A percentile compares a stretch with the other conserved stretches of the same genome.
phyloP scores from a whole-genome alignment of 805 yeast genomes.

The Wickerhamiella qilinensis region DNA sequence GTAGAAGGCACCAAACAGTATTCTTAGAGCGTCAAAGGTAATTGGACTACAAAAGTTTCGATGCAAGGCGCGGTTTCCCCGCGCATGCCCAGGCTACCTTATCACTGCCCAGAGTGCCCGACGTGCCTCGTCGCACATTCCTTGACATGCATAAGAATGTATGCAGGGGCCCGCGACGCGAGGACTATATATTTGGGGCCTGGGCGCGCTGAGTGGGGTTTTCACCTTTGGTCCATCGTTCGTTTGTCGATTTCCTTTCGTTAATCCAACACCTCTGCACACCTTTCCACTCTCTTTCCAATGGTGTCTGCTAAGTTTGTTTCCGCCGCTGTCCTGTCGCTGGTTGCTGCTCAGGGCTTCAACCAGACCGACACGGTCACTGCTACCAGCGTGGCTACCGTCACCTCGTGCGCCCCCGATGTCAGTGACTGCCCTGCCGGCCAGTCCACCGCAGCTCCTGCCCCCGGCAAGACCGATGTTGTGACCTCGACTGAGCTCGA shows the following conservation, averaged over 20 bases:
- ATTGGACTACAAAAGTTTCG: too few species aligned
- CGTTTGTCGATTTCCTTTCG: not conserved
- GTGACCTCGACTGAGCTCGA: conserved; percentile 26
- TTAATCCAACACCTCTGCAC: not conserved
- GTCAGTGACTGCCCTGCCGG: conserved; percentile 34
- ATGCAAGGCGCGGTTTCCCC: too few species aligned
- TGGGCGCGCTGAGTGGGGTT: too few species aligned
- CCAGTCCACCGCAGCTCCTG: conserved; percentile 7
- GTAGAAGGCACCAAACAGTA: too few species aligned
- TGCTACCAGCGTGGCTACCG: conserved; percentile 29
- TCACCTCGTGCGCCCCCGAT: conserved; percentile 29
- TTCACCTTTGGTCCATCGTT: not conserved
- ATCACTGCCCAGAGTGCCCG: too few species aligned
- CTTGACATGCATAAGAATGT: not conserved
- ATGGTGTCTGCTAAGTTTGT: not conserved
- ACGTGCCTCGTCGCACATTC: not conserved
- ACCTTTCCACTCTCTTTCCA: not conserved
- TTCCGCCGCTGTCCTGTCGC: not conserved
- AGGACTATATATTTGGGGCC: too few species aligned
- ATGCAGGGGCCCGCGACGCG: not conserved
- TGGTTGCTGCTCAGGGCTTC: conserved; percentile 2
- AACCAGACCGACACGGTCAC: conserved; percentile 11
- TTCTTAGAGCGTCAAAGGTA: too few species aligned
- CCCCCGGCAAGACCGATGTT: not conserved
- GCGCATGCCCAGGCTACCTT: too few species aligned